Evolutionary conservation across 352 stramenopile species (phyloP).

Genomic region (Aphanomyces cochlioides): DNA sequence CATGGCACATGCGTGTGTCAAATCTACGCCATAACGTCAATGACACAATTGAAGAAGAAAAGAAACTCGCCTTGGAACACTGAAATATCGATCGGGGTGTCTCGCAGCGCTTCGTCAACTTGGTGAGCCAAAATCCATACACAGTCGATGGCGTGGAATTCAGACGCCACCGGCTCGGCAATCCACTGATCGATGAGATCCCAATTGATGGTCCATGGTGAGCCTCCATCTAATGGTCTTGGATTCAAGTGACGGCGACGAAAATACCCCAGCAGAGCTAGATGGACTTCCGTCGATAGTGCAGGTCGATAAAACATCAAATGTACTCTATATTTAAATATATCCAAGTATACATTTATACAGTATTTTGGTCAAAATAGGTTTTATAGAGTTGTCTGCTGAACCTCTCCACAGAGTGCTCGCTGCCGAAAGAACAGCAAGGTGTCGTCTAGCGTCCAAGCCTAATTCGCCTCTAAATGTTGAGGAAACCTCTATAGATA

Average conservation of each 20-base stretch:
- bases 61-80: not conserved
- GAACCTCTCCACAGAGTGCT: too few species aligned
- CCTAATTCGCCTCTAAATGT: too few species aligned
- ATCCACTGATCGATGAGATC: not conserved
- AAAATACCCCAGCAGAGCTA: not conserved
- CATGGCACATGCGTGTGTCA: not conserved
- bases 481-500: too few species aligned
- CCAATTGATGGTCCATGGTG: not conserved
- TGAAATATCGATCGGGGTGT: not conserved
- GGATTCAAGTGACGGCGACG: not conserved
- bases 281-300: conserved; percentile 5
- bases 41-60: not conserved
- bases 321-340: too few species aligned
- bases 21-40: conserved; percentile 12
- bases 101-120: not conserved
- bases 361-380: too few species aligned
- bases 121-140: conserved; percentile 10
- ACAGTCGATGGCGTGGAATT: conserved; percentile 16
- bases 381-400: too few species aligned
- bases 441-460: too few species aligned
- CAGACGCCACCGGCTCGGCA: not conserved
- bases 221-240: too few species aligned
- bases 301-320: conserved; percentile 17
- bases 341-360: too few species aligned
- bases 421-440: too few species aligned